Evolutionary conservation across 140 eudicot genomes (phyloP).

Genomic region (Anethum foeniculum): DNA sequence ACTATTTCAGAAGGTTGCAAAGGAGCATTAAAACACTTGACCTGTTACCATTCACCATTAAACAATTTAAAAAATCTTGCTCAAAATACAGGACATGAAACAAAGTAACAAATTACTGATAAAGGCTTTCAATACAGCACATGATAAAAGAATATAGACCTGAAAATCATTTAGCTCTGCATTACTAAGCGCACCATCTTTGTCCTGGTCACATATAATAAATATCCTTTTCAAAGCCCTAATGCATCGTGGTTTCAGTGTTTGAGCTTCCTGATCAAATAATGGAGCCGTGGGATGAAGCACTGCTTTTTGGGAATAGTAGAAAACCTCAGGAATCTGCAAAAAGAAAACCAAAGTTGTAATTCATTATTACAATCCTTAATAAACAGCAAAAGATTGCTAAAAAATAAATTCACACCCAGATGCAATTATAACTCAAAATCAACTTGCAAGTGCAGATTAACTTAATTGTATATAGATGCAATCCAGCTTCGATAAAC

Average conservation of each 20-base stretch:
- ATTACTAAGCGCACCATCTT: constrained; percentile 93
- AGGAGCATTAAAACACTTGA: constrained; percentile 93
- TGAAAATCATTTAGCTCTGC: constrained; percentile 95
- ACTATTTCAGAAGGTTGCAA: constrained; percentile 88
- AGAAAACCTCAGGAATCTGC: constrained; percentile 93
- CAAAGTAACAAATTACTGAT: neutral
- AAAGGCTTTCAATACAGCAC: constrained; percentile 10
- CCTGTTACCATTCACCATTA: constrained; percentile 36
- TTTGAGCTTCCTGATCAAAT: constrained; percentile 88
- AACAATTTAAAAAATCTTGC: neutral
- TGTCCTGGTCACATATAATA: constrained; percentile 83
- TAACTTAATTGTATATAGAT: neutral
- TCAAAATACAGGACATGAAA: neutral
- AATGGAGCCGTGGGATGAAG: constrained; percentile 96
- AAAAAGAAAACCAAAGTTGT: neutral
- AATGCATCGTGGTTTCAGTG: constrained; percentile 80
- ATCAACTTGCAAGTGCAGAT: neutral
- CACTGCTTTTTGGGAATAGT: constrained; percentile 91
- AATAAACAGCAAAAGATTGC: neutral
- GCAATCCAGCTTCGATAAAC: neutral
- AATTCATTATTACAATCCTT: neutral
- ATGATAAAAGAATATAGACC: constrained; percentile 31
- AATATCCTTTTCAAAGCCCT: constrained; percentile 93
- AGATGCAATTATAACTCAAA: neutral
- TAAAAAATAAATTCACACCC: neutral